Conservation (phyloP, 2,329 filamentous ascomycete genomes). For the Canariomyces notabilis region DNA sequence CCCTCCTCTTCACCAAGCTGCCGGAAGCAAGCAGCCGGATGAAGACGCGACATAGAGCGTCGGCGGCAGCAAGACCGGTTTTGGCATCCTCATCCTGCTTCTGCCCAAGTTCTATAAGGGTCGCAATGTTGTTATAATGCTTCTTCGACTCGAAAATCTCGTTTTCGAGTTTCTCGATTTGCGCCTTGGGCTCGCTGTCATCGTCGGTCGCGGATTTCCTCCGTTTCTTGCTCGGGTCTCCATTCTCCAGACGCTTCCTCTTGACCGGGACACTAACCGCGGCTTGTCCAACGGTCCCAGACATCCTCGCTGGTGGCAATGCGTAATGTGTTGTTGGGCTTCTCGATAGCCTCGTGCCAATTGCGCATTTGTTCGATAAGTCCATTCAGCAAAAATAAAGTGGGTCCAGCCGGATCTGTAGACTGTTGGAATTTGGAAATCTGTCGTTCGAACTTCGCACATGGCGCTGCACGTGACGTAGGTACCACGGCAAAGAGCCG, state of each 20-base stretch:
- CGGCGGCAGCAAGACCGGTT: constrained; percentile 61
- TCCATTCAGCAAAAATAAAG: constrained; percentile 13
- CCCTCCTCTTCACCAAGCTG: constrained; percentile 60
- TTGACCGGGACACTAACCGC: constrained; percentile 31
- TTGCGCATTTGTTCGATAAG: not conserved
- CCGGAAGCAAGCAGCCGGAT: constrained; percentile 73
- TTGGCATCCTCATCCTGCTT: constrained; percentile 47
- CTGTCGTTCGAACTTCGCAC: constrained; percentile 28
- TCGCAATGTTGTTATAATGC: constrained; percentile 86
- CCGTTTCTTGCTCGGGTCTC: constrained; percentile 46
- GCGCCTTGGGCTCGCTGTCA: constrained; percentile 50
- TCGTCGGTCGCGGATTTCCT: constrained; percentile 42
- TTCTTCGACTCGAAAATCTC: constrained; percentile 81
- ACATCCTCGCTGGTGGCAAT: constrained; percentile 11
- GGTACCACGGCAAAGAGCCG: constrained; percentile 49
- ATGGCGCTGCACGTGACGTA: constrained; percentile 33
- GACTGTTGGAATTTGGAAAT: constrained; percentile 5
- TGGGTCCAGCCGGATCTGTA: constrained; percentile 16
- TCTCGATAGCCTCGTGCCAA: not conserved
- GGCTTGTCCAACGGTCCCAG: constrained; percentile 7
- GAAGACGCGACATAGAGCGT: constrained; percentile 83
- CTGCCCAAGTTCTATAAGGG: constrained; percentile 58
- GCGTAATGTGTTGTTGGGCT: not conserved
- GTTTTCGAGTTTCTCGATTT: constrained; percentile 70
- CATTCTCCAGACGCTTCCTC: constrained; percentile 45